A percentile compares a stretch with the other conserved stretches of the same genome.
These are phyloP conservation scores for Xenoacremonium recifei DNA, from an alignment of 2,329 filamentous ascomycete species.

Conservation along the genomic window DNA sequence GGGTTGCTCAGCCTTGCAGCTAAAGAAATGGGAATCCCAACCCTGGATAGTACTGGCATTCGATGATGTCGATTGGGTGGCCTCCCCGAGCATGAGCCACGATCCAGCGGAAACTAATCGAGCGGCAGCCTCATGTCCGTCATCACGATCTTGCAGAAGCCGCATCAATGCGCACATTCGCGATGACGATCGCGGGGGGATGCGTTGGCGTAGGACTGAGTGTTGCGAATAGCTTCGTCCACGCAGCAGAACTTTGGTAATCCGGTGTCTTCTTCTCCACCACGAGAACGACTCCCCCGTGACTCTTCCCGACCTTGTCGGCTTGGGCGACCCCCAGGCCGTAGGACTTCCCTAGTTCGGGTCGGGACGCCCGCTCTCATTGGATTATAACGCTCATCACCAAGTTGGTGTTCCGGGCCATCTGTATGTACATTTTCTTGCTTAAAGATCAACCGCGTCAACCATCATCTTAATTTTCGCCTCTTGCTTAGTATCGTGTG, in stretches of 20 bases:
- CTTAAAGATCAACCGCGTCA: background rate
- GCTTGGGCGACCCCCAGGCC: background rate
- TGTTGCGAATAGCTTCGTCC: background rate
- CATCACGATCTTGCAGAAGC: background rate
- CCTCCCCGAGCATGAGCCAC: background rate
- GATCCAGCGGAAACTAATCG: background rate
- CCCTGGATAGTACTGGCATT: background rate
- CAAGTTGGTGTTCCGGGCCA: background rate
- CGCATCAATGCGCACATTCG: background rate
- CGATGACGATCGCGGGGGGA: background rate
- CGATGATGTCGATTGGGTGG: slow-evolving; percentile 7
- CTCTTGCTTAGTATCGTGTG: too few relatives aligned
- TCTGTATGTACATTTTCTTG: background rate
- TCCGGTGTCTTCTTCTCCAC: background rate
- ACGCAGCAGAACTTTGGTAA: background rate
- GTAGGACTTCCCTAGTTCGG: background rate
- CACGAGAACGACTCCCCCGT: background rate
- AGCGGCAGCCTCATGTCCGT: background rate
- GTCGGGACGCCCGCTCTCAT: background rate
- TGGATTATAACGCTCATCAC: background rate
- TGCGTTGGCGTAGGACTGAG: background rate
- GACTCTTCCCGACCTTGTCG: background rate
- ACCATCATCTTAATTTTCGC: background rate
- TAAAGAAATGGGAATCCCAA: slow-evolving; percentile 3
- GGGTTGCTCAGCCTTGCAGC: slow-evolving; percentile 20